These are phyloP conservation scores for Cladosporium cucumerinum DNA, from an alignment of 2,329 filamentous ascomycete genomes.

Conservation along the genomic window DNA sequence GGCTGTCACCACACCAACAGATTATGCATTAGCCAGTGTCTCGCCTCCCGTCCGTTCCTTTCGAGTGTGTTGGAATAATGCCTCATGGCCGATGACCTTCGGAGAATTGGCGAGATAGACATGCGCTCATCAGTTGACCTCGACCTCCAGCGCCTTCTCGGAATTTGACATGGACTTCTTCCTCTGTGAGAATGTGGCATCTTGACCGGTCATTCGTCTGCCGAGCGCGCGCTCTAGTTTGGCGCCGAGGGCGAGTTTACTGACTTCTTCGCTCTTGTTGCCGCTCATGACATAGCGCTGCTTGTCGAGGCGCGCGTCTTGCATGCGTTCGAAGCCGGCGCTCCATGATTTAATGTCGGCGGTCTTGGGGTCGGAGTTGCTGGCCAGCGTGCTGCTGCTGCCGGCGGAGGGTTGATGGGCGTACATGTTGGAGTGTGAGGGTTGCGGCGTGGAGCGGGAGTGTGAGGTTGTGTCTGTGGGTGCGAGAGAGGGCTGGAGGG, in stretches of 20 bases:
- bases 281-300: constrained; percentile 78
- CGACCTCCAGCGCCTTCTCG: constrained; percentile 16
- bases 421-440: constrained; percentile 28
- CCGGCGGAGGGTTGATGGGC: constrained; percentile 17
- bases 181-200: constrained; percentile 69
- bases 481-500: constrained; percentile 50
- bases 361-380: constrained; percentile 48
- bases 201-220: constrained; percentile 81
- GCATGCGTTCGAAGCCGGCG: constrained; percentile 77
- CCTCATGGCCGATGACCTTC: neutral
- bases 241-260: constrained; percentile 82
- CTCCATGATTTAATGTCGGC: constrained; percentile 72
- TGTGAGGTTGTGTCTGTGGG: constrained; percentile 35
- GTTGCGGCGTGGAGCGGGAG: constrained; percentile 24
- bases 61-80: neutral
- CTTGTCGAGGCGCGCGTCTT: constrained; percentile 78
- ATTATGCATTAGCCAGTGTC: neutral
- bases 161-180: neutral
- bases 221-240: constrained; percentile 87
- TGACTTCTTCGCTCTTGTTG: constrained; percentile 77
- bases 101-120: neutral
- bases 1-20: neutral
- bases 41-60: neutral
- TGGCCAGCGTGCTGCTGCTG: constrained; percentile 31
- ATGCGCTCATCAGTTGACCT: constrained; percentile 5